Evolutionary conservation across 2,329 filamentous ascomycete species (phyloP), one percentile per base, ranked within the genome.

Genomic region (Trichoderma semiorbis): DNA sequence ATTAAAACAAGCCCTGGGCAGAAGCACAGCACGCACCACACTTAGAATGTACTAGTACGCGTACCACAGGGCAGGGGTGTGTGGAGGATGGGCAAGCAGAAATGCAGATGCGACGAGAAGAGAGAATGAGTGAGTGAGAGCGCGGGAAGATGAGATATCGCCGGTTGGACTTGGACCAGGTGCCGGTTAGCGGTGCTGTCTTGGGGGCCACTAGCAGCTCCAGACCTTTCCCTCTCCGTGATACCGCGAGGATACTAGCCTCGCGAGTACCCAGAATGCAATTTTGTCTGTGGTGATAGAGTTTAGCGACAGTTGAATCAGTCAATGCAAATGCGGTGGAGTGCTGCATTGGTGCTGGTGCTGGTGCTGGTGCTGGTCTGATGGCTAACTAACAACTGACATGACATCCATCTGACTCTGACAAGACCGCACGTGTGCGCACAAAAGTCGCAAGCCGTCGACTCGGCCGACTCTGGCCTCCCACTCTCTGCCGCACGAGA

Each of bases 1-100:
- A 69, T 69, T 69, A 68, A 68, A 50, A 24, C 66, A 69, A 61
- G 55, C 66, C 66, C 66, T 50, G 66, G 66, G 21, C 32, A 61
- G 66, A 69, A 32, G 66, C 66, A 69, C 36, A 32, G 55, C 66
- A 69, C 36, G 66, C 39, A 61, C 66, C 66, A 69, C 55, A 32
- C 66, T 43, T 34, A 61, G 47, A 14, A 21, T 24, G 66, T 69
- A 47, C 28, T 69, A 69, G 66, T 69, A 61, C 55, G 66, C 66
- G 55, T 61, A 61, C 66, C 43, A 50, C 26, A 2, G 2, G 26
- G 34, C 34, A 58, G 34, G 65, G 55, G 34, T 24, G 47, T 14
- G 63, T 50, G 16, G 32, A 71, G 18, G 39, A 57, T 67, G 34
- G 39, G 24, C 39, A 53, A 21, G 50, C 47, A 57, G 30, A 28